A percentile compares a stretch with the other conserved stretches of the same genome.
Evolutionary conservation across 2,329 filamentous ascomycete genomes (phyloP).

Genomic region (Fusarium sublunatum): DNA sequence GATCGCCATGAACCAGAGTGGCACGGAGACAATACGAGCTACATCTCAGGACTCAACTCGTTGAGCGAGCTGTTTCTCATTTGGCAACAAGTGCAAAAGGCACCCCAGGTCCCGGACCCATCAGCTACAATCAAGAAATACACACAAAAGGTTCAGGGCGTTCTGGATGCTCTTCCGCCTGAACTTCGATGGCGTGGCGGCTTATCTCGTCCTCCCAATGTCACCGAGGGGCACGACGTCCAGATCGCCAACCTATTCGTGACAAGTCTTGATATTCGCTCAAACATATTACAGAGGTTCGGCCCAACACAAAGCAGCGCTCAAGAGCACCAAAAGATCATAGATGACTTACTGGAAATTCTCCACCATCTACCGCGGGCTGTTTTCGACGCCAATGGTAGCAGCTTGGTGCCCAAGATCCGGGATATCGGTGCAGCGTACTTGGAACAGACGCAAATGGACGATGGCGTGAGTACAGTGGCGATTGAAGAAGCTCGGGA

Average conservation of each 20-base stretch:
- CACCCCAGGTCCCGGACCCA: conserved; percentile 14
- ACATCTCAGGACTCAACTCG: conserved; percentile 50
- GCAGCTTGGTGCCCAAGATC: conserved; percentile 52
- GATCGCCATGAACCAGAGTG: conserved; percentile 35
- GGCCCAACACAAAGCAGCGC: conserved; percentile 26
- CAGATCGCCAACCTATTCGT: conserved; percentile 54
- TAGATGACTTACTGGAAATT: conserved; percentile 53
- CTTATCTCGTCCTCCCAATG: conserved; percentile 45
- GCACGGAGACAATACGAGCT: conserved; percentile 50
- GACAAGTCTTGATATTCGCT: conserved; percentile 52
- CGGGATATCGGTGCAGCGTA: conserved; percentile 53
- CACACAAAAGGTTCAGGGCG: conserved; percentile 43
- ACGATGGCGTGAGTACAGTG: conserved; percentile 5
- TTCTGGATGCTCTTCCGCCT: conserved; percentile 49
- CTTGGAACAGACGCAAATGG: conserved; percentile 45
- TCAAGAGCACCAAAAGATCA: conserved; percentile 48
- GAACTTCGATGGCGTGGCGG: conserved; percentile 53
- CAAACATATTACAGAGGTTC: conserved; percentile 52
- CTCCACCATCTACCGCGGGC: conserved; percentile 50
- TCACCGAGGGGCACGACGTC: conserved; percentile 51
- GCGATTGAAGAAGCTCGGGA: conserved; percentile 25
- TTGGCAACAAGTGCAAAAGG: conserved; percentile 49
- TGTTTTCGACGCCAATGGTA: conserved; percentile 51
- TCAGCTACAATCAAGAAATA: conserved; percentile 14
- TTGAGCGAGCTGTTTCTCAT: conserved; percentile 50